Conservation (phyloP, 345 rosid species). For the Hevea brasiliensis region DNA sequence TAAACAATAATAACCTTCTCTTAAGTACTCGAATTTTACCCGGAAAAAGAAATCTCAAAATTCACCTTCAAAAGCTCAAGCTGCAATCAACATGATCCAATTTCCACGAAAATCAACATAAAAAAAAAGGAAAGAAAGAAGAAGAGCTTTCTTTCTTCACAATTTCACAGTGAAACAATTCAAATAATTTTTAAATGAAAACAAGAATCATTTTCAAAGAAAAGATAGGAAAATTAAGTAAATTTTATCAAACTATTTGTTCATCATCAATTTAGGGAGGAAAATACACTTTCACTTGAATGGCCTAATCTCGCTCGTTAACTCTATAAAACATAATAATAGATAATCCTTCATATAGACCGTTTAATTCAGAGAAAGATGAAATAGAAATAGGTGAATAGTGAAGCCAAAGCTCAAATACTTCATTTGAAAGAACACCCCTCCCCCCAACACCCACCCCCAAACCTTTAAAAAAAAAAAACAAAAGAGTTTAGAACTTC, state of each 20-base stretch:
- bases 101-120: conserved; percentile 32
- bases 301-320: conserved; percentile 10
- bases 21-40: conserved; percentile 53
- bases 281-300: neutral
- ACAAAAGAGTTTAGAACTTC: neutral
- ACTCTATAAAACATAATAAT: neutral
- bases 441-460: neutral
- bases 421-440: neutral
- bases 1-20: conserved; percentile 63
- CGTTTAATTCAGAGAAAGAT: neutral
- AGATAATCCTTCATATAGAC: neutral
- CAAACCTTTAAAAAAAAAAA: neutral
- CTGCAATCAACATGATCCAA: conserved; percentile 53
- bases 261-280: neutral
- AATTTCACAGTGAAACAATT: conserved; percentile 2
- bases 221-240: conserved; percentile 16
- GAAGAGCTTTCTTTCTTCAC: neutral
- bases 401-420: neutral
- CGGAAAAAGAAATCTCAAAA: conserved; percentile 33
- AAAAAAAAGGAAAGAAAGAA: conserved; percentile 1
- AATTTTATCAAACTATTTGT: conserved; percentile 1
- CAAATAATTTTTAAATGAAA: neutral
- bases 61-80: conserved; percentile 45
- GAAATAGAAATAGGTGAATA: neutral
- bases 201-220: conserved; percentile 4